Percentiles rank a stretch among this genome's conserved stretches.
Conservation (phyloP, 2,329 filamentous ascomycete genomes). For the Hypoxylon rubiginosum region DNA sequence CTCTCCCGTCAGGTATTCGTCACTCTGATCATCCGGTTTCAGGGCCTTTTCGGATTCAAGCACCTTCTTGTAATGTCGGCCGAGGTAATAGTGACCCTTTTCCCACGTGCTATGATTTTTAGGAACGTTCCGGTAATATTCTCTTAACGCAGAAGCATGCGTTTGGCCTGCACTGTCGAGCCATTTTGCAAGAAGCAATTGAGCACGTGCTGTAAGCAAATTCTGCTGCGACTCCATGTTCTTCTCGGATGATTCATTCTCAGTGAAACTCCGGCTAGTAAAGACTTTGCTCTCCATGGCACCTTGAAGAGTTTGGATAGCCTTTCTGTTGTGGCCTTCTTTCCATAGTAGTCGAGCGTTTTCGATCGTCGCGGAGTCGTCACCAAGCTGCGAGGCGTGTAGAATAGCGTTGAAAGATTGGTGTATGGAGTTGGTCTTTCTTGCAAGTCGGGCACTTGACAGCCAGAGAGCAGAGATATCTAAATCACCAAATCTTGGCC, state of each 20-base stretch:
- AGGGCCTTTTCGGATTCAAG: slow-evolving; percentile 88
- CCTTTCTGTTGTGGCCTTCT: slow-evolving; percentile 92
- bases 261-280: slow-evolving; percentile 60
- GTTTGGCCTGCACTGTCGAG: slow-evolving; percentile 95
- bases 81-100: slow-evolving; percentile 96
- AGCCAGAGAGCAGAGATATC: slow-evolving; percentile 90
- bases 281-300: slow-evolving; percentile 88
- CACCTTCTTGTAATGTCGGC: slow-evolving; percentile 96
- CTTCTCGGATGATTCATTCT: slow-evolving; percentile 56
- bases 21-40: slow-evolving; percentile 80
- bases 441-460: slow-evolving; percentile 83
- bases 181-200: slow-evolving; percentile 95
- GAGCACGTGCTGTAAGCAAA: slow-evolving; percentile 79
- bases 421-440: slow-evolving; percentile 85
- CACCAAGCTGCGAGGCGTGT: slow-evolving; percentile 85
- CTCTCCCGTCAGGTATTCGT: slow-evolving; percentile 83
- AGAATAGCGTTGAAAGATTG: slow-evolving; percentile 95
- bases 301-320: slow-evolving; percentile 89
- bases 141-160: slow-evolving; percentile 81
- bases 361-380: slow-evolving; percentile 91
- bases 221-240: slow-evolving; percentile 65
- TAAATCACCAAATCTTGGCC: slow-evolving; percentile 72
- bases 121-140: slow-evolving; percentile 87
- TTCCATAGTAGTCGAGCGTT: slow-evolving; percentile 94
- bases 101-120: slow-evolving; percentile 83